Conservation (phyloP, 257 asterid genomes). For the Phtheirospermum japonicum region DNA sequence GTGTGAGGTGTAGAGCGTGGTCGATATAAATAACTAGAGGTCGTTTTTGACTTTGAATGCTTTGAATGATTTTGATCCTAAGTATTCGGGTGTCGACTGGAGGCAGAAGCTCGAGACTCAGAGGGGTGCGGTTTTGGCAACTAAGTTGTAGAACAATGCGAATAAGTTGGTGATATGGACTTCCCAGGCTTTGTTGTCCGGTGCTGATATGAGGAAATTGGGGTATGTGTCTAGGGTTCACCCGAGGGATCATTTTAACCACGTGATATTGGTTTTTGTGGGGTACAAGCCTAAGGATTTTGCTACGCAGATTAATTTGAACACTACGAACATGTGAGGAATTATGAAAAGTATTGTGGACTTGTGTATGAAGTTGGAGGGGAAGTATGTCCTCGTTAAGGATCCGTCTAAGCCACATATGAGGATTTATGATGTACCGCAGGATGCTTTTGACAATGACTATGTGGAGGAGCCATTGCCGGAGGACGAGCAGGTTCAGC, state of each 20-base stretch:
- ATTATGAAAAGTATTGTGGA: conserved; percentile 91
- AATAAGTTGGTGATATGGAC: conserved; percentile 97
- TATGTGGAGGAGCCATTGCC: conserved; percentile 98
- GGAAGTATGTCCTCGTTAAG: conserved; percentile 93
- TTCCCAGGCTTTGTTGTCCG: conserved; percentile 79
- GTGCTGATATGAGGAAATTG: conserved; percentile 98
- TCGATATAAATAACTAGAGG: conserved; percentile 74
- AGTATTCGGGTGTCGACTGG: conserved; percentile 95
- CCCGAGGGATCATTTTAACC: conserved; percentile 90
- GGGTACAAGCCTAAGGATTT: conserved; percentile 94
- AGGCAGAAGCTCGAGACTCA: conserved; percentile 97
- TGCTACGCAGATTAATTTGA: conserved; percentile 82
- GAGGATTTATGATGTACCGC: conserved; percentile 91
- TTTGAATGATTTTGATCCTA: conserved; percentile 88
- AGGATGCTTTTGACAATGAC: conserved; percentile 96
- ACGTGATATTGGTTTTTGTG: conserved; percentile 89
- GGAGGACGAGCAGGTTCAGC: conserved; percentile 95
- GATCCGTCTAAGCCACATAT: conserved; percentile 97
- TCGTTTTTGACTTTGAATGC: conserved; percentile 82
- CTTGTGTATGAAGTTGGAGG: conserved; percentile 97
- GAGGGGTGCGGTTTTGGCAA: conserved; percentile 96
- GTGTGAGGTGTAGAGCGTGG: conserved; percentile 94
- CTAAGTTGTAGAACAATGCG: conserved; percentile 91
- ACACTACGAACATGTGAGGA: conserved; percentile 98
- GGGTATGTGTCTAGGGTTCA: conserved; percentile 97